These are phyloP conservation scores for Aspergillus pseudoviridinutans DNA, from an alignment of 2,329 filamentous ascomycete genomes.

Conservation along the genomic window DNA sequence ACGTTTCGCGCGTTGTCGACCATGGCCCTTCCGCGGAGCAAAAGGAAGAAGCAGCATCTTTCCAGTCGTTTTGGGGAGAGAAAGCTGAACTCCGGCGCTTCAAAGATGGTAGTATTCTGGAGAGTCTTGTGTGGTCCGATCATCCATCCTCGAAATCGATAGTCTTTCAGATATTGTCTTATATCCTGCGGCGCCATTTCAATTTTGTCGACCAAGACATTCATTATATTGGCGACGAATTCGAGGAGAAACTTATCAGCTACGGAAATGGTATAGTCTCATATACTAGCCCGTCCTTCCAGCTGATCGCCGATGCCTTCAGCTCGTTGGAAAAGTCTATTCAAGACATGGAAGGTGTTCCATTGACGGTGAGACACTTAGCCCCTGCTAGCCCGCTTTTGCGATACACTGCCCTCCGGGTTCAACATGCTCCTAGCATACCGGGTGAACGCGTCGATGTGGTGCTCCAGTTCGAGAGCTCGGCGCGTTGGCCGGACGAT, in stretches of 20 bases:
- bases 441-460: conserved; percentile 62
- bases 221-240: conserved; percentile 48
- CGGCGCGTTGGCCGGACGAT: conserved; percentile 89
- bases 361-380: conserved; percentile 79
- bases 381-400: conserved; percentile 68
- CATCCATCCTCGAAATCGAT: conserved; percentile 59
- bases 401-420: conserved; percentile 59
- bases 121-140: conserved; percentile 82
- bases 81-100: conserved; percentile 91
- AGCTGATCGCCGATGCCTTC: conserved; percentile 66
- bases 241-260: conserved; percentile 37
- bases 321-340: conserved; percentile 71
- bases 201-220: conserved; percentile 55
- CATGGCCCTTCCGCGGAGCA: conserved; percentile 83
- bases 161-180: conserved; percentile 73
- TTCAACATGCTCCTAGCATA: conserved; percentile 21
- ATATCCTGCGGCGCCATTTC: conserved; percentile 68
- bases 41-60: conserved; percentile 73
- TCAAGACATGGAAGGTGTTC: conserved; percentile 73
- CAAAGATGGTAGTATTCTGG: conserved; percentile 88
- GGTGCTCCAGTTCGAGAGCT: conserved; percentile 87
- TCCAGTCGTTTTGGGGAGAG: conserved; percentile 91
- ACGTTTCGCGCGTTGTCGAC: conserved; percentile 73
- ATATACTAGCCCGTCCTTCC: conserved; percentile 55
- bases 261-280: conserved; percentile 35